Evolutionary conservation across 1,284 basidiomycete species (phyloP).

Genomic region (Cystobasidiaceae sp.): DNA sequence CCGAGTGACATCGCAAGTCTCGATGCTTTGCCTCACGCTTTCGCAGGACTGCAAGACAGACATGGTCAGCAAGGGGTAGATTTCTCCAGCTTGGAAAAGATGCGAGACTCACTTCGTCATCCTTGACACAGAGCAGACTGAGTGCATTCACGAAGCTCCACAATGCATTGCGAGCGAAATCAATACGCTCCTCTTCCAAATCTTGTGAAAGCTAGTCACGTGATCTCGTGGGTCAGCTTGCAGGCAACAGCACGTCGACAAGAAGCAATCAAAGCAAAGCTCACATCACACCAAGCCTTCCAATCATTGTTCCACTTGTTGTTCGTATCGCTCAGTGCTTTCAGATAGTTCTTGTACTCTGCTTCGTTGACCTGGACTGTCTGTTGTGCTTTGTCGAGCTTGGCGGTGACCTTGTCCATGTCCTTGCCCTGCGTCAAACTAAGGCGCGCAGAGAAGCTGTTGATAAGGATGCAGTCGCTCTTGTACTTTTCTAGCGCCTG

Average conservation of each 20-base stretch:
- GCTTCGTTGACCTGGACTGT: conserved; percentile 79
- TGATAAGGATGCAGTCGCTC: conserved; percentile 86
- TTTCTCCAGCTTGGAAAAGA: not conserved
- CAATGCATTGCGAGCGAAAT: conserved; percentile 88
- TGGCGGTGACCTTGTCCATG: conserved; percentile 75
- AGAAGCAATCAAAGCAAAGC: too few species aligned
- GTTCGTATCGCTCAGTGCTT: conserved; percentile 71
- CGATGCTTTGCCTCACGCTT: conserved; percentile 62
- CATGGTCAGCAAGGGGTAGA: not conserved
- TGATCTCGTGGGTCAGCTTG: not conserved
- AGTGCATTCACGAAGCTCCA: conserved; percentile 96
- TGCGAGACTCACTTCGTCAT: conserved; percentile 80
- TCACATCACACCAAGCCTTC: conserved; percentile 79
- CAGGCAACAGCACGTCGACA: too few species aligned
- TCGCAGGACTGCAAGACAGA: conserved; percentile 68
- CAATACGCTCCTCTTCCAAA: conserved; percentile 86
- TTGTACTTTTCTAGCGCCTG: conserved; percentile 89
- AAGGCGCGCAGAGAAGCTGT: conserved; percentile 88
- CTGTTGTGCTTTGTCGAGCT: conserved; percentile 81
- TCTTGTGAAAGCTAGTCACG: conserved; percentile 78
- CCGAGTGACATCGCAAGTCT: conserved; percentile 39
- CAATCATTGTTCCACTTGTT: conserved; percentile 88
- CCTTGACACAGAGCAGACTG: conserved; percentile 88
- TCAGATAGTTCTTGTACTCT: conserved; percentile 83
- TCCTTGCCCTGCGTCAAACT: conserved; percentile 90